A percentile compares a stretch with the other conserved stretches of the same genome.
Evolutionary conservation across 306 rosid genomes (phyloP).

Genomic region (Citrullus amarus): DNA sequence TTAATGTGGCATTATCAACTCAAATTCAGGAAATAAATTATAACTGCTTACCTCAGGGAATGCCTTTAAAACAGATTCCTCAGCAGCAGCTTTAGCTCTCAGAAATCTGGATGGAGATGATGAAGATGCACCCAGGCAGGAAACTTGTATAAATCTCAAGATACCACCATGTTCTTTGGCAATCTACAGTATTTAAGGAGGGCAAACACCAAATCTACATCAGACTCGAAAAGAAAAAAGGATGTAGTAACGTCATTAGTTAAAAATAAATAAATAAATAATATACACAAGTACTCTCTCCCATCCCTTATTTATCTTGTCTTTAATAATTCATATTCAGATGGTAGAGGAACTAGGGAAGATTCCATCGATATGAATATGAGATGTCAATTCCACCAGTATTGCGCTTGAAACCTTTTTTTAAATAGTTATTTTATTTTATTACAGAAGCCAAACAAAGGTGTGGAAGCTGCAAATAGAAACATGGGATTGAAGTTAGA

Average conservation of each 20-base stretch:
- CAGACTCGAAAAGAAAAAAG: background rate
- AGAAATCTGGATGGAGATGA: slow-evolving; percentile 76
- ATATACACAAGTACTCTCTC: background rate
- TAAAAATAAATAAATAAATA: too few species aligned
- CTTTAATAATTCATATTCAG: background rate
- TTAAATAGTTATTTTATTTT: background rate
- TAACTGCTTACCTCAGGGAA: slow-evolving; percentile 59
- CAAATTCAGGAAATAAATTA: slow-evolving; percentile 1
- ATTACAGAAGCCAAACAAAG: background rate
- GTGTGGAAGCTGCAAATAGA: background rate
- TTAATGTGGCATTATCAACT: slow-evolving; percentile 6
- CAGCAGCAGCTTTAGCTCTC: slow-evolving; percentile 84
- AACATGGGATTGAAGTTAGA: slow-evolving; percentile 5
- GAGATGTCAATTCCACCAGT: background rate
- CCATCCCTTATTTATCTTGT: background rate
- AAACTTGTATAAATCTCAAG: slow-evolving; percentile 82
- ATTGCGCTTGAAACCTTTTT: background rate
- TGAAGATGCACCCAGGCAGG: slow-evolving; percentile 82
- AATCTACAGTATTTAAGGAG: slow-evolving; percentile 40
- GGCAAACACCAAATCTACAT: background rate
- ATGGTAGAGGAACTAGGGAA: background rate
- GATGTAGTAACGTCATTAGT: background rate
- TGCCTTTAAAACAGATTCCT: slow-evolving; percentile 68
- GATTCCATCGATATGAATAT: background rate
- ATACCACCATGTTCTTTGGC: slow-evolving; percentile 98